Evolutionary conservation across 2,329 filamentous ascomycete species (phyloP), one percentile per base, ranked within the genome.

Genomic region (Aspergillus awamori): DNA sequence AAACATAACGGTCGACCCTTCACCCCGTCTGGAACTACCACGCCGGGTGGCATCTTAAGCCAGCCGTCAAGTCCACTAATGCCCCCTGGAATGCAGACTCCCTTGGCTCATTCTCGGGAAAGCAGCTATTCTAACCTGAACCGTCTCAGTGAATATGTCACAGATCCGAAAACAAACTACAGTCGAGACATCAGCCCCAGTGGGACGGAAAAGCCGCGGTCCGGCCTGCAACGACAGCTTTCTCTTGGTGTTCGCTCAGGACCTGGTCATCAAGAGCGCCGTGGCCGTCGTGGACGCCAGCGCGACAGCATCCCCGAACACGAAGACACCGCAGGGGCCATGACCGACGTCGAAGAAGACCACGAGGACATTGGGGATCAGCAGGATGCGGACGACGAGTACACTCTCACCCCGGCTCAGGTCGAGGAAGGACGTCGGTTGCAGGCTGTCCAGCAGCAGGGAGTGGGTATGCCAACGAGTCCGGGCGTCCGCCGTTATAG

Each of bases 171-270:
- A 72, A 76, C 39, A 66, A 70, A 55, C 3, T 76, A 77, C 63
- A 77, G 71, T 58, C 68, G 70, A n/a, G 74, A 76, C 33, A 64
- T 68, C 11, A 75, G 70, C 51, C 71, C 72, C 13, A 68, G 69
- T 7, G 56, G 45, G 6, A 69, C 72, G 10, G 67, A 64, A 26
- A 70, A 68, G 58, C 67, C 70, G 5, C 70, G 59, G 22, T 69
- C 72, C 3, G 70, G 67, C 8, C 67, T 77, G 11, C 71, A 70
- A 38, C 71, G 74, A 17, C 72, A 74, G 39, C 62, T 76, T 5
- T 75, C 76, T 3, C 72, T 78, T 2, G 76, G 76, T 41, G 71
- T 74, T 8, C 72, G 76, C 24, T 71, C 75, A n/a, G 74, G 75
- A 0, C 77, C 77, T 38, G 77, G 74, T 17, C 72, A 77, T 52